Evolutionary conservation across 306 rosid genomes (phyloP).

Genomic region (Dryas octopetala): DNA sequence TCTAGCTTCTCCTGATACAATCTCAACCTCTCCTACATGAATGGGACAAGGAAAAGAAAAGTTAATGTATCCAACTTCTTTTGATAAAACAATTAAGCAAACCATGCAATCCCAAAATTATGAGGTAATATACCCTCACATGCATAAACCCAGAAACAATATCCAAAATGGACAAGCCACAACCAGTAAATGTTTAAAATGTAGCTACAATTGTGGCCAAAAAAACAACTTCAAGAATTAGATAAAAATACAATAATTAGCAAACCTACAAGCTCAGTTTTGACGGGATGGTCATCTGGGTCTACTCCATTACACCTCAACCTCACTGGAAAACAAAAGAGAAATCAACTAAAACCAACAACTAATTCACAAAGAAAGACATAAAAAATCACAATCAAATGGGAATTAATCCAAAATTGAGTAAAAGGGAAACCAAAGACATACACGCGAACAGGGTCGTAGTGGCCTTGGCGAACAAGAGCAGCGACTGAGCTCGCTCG

Average conservation of each 20-base stretch:
- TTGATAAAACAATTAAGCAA: not conserved
- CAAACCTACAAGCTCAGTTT: slow-evolving; percentile 76
- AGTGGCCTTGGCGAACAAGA: slow-evolving; percentile 63
- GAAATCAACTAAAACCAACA: not conserved
- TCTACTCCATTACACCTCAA: slow-evolving; percentile 72
- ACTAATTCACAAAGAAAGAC: too few species aligned
- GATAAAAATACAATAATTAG: not conserved
- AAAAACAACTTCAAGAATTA: slow-evolving; percentile 8
- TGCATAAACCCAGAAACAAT: slow-evolving; percentile 13
- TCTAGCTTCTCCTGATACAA: slow-evolving; percentile 61
- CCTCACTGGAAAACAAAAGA: slow-evolving; percentile 56
- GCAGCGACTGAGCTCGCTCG: slow-evolving; percentile 76
- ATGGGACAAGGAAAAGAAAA: slow-evolving; percentile 14
- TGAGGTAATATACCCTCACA: not conserved
- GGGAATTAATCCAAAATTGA: slow-evolving; percentile 7
- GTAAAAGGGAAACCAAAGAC: not conserved
- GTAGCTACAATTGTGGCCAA: not conserved
- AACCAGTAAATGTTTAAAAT: not conserved
- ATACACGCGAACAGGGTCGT: slow-evolving; percentile 64
- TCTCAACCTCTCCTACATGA: slow-evolving; percentile 67
- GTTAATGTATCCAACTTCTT: not conserved
- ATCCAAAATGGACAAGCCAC: not conserved
- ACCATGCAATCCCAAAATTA: not conserved
- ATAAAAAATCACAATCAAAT: not conserved
- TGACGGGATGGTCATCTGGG: slow-evolving; percentile 72